Conservation (phyloP, 2,329 filamentous ascomycete genomes). For the Byssochlamys sp. region DNA sequence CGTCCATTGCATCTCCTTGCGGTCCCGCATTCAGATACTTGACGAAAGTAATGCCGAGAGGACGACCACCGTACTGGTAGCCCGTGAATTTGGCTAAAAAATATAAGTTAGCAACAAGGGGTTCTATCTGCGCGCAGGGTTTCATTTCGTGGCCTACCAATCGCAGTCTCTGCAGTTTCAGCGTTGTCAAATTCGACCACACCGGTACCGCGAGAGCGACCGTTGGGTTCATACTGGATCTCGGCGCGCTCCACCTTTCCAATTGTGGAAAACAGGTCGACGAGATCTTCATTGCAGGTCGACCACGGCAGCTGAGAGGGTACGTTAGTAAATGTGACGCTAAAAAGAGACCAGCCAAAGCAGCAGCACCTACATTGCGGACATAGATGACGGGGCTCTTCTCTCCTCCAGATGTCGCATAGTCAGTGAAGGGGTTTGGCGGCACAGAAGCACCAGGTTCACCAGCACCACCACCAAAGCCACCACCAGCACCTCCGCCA, state of each 20-base stretch:
- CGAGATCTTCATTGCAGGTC: constrained; percentile 92
- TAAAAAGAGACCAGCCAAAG: background rate
- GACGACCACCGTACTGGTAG: constrained; percentile 92
- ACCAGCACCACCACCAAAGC: background rate
- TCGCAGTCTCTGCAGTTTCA: constrained; percentile 82
- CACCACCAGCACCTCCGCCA: constrained; percentile 29
- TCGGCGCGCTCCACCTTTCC: constrained; percentile 97
- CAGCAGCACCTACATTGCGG: constrained; percentile 66
- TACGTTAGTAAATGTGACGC: constrained; percentile 14
- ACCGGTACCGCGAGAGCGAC: constrained; percentile 84
- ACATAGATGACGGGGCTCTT: constrained; percentile 81
- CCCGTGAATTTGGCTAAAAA: constrained; percentile 77
- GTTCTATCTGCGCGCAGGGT: background rate
- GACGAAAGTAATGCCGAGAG: constrained; percentile 84
- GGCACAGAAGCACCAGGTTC: constrained; percentile 42
- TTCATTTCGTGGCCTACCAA: constrained; percentile 43
- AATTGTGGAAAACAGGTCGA: constrained; percentile 94
- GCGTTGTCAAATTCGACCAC: constrained; percentile 85
- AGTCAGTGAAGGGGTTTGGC: constrained; percentile 88
- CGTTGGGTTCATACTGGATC: constrained; percentile 95
- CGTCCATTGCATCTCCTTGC: constrained; percentile 67
- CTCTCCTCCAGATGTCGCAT: constrained; percentile 76
- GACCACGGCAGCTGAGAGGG: constrained; percentile 78
- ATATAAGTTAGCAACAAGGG: constrained; percentile 16
- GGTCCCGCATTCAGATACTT: constrained; percentile 70